Conservation (phyloP, 2,329 filamentous ascomycete species). For the Scytalidium lignicola region DNA sequence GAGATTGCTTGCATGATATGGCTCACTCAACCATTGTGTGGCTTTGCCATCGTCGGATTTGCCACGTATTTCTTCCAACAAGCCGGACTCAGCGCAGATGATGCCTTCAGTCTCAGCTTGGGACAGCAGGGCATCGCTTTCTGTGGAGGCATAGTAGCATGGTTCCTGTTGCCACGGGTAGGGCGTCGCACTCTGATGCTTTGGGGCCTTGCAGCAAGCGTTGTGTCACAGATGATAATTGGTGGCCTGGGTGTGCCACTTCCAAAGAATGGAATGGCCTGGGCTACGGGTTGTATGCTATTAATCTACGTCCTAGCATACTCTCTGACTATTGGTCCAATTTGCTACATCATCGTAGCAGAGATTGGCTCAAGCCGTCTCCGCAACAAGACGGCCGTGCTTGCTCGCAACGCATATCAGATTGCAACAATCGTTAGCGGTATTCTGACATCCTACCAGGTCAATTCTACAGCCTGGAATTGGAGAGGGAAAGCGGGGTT, state of each 20-base stretch:
- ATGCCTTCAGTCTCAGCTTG: constrained; percentile 49
- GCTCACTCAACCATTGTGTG: constrained; percentile 34
- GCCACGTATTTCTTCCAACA: constrained; percentile 55
- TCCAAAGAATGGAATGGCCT: constrained; percentile 33
- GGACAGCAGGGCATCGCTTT: constrained; percentile 46
- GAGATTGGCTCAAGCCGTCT: constrained; percentile 77
- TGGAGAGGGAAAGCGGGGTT: constrained; percentile 83
- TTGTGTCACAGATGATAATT: constrained; percentile 70
- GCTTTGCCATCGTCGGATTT: constrained; percentile 57
- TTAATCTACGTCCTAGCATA: constrained; percentile 75
- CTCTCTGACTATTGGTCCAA: constrained; percentile 79
- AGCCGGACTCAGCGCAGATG: constrained; percentile 41
- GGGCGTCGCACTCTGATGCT: constrained; percentile 50
- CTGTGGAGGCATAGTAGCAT: constrained; percentile 44
- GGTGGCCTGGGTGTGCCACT: constrained; percentile 40
- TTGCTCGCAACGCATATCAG: constrained; percentile 65
- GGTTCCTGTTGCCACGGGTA: constrained; percentile 39
- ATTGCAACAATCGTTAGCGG: constrained; percentile 76
- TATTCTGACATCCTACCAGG: constrained; percentile 83
- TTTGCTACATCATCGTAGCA: constrained; percentile 80
- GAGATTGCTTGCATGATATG: constrained; percentile 52
- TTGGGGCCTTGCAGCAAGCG: constrained; percentile 69
- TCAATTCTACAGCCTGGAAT: constrained; percentile 80
- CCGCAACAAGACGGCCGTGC: constrained; percentile 83
- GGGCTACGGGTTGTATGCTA: constrained; percentile 58